A percentile compares a stretch with the other conserved stretches of the same genome.
phyloP scores from a whole-genome alignment of 73 alveolate genomes.

The Paramecium primaurelia region DNA sequence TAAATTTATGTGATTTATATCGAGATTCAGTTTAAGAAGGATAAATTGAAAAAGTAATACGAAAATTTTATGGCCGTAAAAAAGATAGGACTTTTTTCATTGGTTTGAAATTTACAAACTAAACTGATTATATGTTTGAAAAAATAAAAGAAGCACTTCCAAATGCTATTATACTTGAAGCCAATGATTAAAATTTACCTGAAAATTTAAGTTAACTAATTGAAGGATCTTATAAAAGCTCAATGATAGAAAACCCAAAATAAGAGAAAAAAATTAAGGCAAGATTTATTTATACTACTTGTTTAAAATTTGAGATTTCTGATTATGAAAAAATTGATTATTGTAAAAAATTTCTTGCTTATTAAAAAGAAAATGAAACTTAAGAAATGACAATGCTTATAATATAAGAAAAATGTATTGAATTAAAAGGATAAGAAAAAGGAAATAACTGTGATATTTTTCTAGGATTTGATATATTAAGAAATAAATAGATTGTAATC shows the following conservation, averaged over 20 bases:
- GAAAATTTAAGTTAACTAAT: background rate
- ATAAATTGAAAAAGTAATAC: background rate
- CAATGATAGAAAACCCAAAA: no score
- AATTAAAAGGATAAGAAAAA: background rate
- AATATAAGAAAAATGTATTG: no score
- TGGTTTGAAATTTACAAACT: background rate
- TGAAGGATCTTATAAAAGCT: no score
- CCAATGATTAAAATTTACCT: background rate
- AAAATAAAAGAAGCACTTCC: background rate
- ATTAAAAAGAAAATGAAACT: no score
- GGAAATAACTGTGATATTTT: background rate
- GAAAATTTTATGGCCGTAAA: background rate
- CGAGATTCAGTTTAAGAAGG: background rate
- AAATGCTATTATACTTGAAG: background rate
- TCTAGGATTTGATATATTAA: no score
- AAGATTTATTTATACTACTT: background rate
- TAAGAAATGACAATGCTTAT: background rate
- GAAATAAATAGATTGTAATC: background rate
- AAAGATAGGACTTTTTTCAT: background rate
- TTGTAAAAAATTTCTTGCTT: background rate
- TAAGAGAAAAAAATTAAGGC: background rate
- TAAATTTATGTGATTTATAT: background rate
- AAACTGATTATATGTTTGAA: background rate
- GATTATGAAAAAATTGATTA: background rate
- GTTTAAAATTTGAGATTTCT: background rate